Evolutionary conservation across 495 filamentous ascomycete species (phyloP).

Genomic region (Penicillium dipodomyicola): DNA sequence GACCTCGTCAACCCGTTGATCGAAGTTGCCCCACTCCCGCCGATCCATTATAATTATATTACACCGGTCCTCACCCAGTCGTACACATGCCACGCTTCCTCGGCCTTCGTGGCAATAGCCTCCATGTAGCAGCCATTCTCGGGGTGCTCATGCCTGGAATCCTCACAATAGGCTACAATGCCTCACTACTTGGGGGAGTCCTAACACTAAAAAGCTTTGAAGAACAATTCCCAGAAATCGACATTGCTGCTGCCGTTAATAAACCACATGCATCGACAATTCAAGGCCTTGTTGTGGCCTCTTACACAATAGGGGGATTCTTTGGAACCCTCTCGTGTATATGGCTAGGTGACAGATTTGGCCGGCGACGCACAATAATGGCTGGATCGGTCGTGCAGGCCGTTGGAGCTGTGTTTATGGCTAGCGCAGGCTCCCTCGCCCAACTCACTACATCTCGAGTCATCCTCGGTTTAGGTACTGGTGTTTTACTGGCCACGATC

Average conservation of each 20-base stretch:
- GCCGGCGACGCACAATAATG: conserved; percentile 55
- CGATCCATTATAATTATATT: conserved; percentile 17
- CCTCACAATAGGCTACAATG: conserved; percentile 26
- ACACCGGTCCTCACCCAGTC: conserved; percentile 3
- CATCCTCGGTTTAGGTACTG: conserved; percentile 55
- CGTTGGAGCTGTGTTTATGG: conserved; percentile 56
- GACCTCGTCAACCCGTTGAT: conserved; percentile 5
- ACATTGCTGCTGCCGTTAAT: conserved; percentile 14
- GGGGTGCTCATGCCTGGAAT: conserved; percentile 30
- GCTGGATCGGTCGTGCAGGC: conserved; percentile 53
- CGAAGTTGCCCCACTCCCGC: conserved; percentile 18
- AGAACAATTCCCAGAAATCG: conserved; percentile 23
- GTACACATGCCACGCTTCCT: conserved; percentile 23
- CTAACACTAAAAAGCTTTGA: conserved; percentile 22
- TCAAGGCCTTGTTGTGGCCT: conserved; percentile 47
- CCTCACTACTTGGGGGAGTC: conserved; percentile 25
- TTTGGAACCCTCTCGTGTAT: conserved; percentile 53
- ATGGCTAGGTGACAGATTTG: conserved; percentile 54
- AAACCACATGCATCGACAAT: conserved; percentile 19
- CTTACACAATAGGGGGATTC: conserved; percentile 60
- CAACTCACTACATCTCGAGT: conserved; percentile 59
- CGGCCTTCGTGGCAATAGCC: conserved; percentile 28
- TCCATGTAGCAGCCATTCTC: conserved; percentile 25
- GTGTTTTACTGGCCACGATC: conserved; percentile 57
- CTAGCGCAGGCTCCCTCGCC: conserved; percentile 46